These are phyloP conservation scores for Oxyria digyna DNA, from an alignment of 148 eudicot species.

Conservation along the genomic window DNA sequence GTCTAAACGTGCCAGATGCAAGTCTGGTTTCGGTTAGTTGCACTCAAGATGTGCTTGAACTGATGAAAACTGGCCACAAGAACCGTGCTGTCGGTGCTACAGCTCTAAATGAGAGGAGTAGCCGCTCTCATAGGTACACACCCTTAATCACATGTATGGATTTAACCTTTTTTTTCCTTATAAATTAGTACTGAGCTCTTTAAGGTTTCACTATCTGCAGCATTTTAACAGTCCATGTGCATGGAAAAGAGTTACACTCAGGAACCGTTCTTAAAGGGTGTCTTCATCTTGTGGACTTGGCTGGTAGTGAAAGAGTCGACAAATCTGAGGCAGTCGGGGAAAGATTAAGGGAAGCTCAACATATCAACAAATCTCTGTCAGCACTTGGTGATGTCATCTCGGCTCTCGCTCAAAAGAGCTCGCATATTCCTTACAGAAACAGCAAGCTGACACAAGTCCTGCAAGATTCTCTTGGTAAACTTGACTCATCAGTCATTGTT, in stretches of 20 bases:
- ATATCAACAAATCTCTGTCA: constrained; percentile 83
- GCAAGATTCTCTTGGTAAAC: constrained; percentile 86
- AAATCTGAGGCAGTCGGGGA: constrained; percentile 97
- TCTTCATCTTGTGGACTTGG: constrained; percentile 94
- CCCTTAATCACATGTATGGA: not conserved
- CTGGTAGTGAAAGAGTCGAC: constrained; percentile 96
- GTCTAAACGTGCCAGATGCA: constrained; percentile 96
- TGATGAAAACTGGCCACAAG: constrained; percentile 76
- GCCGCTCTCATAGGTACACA: constrained; percentile 83
- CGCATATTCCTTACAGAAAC: constrained; percentile 90
- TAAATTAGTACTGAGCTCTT: not conserved
- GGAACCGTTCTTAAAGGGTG: constrained; percentile 70
- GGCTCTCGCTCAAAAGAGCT: constrained; percentile 87
- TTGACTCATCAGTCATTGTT: not conserved
- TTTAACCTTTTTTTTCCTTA: not conserved
- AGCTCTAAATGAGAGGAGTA: constrained; percentile 88
- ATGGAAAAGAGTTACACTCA: constrained; percentile 72
- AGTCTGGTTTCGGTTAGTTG: constrained; percentile 65
- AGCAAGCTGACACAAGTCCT: constrained; percentile 99
- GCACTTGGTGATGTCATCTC: constrained; percentile 97
- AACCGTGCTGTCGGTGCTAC: constrained; percentile 99
- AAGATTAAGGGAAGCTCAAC: constrained; percentile 93
- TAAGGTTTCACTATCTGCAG: constrained; percentile 24
- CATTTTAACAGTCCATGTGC: constrained; percentile 82
- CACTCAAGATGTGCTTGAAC: constrained; percentile 75